These are phyloP conservation scores for Blastobotrys terrestris DNA, from an alignment of 805 yeast species.

Conservation along the genomic window DNA sequence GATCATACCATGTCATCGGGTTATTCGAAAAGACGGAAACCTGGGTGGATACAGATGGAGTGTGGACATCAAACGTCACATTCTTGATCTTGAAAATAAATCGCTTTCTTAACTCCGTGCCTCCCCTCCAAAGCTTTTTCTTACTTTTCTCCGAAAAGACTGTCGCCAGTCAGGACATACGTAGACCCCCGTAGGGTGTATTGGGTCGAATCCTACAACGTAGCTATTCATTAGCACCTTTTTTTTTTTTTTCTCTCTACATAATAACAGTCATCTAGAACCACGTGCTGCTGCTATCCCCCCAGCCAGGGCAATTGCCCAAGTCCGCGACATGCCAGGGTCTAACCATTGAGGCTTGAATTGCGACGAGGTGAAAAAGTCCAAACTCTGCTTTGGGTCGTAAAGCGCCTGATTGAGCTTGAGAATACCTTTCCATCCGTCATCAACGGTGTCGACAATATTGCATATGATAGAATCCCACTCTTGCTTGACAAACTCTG, in stretches of 20 bases:
- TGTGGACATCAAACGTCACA: not conserved
- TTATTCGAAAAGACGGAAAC: not conserved
- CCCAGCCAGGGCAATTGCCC: slow-evolving; percentile 73
- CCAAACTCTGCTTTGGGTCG: slow-evolving; percentile 58
- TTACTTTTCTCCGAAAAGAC: too few relatives aligned
- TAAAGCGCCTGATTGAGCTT: slow-evolving; percentile 66
- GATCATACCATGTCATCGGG: not conserved
- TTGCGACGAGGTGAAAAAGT: slow-evolving; percentile 48
- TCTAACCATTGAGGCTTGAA: slow-evolving; percentile 59
- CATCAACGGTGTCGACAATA: slow-evolving; percentile 39
- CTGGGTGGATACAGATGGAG: not conserved
- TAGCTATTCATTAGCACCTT: not conserved
- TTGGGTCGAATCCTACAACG: not conserved
- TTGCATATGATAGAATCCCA: slow-evolving; percentile 48
- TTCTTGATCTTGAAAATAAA: not conserved
- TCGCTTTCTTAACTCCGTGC: too few relatives aligned
- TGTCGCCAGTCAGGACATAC: not conserved
- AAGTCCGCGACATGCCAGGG: slow-evolving; percentile 78
- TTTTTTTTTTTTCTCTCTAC: not conserved
- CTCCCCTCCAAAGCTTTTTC: too few relatives aligned
- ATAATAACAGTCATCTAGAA: not conserved
- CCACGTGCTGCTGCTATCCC: too few relatives aligned
- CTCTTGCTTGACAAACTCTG: slow-evolving; percentile 46
- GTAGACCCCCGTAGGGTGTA: too few relatives aligned
- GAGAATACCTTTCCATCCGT: slow-evolving; percentile 61